These are phyloP conservation scores for Darksidea phi DNA, from an alignment of 495 filamentous ascomycete species.

Conservation along the genomic window DNA sequence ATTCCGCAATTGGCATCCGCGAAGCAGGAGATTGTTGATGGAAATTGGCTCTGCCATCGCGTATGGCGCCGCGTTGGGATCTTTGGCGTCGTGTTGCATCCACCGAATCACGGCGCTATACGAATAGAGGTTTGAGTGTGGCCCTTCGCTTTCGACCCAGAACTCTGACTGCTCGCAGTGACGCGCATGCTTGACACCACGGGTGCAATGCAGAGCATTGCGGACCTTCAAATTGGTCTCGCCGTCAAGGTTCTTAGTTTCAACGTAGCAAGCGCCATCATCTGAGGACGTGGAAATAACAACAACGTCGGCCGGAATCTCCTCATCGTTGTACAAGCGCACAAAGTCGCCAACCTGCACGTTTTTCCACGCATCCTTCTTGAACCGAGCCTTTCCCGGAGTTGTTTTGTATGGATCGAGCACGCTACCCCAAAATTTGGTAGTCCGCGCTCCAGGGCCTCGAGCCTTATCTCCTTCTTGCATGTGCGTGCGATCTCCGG, in stretches of 20 bases:
- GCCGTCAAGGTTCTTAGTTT: constrained; percentile 97
- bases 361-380: constrained; percentile 92
- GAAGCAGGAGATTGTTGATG: constrained; percentile 91
- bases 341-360: constrained; percentile 96
- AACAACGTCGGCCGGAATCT: constrained; percentile 91
- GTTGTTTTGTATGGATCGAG: constrained; percentile 59
- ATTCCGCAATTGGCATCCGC: constrained; percentile 90
- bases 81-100: constrained; percentile 67
- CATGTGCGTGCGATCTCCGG: constrained; percentile 14
- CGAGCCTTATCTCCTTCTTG: constrained; percentile 21
- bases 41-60: constrained; percentile 89
- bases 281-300: constrained; percentile 93
- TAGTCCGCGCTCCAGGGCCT: not conserved
- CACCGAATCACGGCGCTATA: constrained; percentile 88
- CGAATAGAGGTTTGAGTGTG: constrained; percentile 89
- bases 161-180: constrained; percentile 91
- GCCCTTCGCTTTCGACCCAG: constrained; percentile 83
- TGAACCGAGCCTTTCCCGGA: constrained; percentile 71
- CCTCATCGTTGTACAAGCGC: constrained; percentile 92
- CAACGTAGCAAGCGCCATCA: constrained; percentile 94
- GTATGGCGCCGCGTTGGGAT: constrained; percentile 57
- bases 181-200: constrained; percentile 78
- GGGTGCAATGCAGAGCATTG: constrained; percentile 82
- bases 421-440: constrained; percentile 60
- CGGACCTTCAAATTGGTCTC: constrained; percentile 98